These are phyloP conservation scores for Cryptococcus sp. DNA, from an alignment of 1,284 basidiomycete genomes.

Conservation along the genomic window DNA sequence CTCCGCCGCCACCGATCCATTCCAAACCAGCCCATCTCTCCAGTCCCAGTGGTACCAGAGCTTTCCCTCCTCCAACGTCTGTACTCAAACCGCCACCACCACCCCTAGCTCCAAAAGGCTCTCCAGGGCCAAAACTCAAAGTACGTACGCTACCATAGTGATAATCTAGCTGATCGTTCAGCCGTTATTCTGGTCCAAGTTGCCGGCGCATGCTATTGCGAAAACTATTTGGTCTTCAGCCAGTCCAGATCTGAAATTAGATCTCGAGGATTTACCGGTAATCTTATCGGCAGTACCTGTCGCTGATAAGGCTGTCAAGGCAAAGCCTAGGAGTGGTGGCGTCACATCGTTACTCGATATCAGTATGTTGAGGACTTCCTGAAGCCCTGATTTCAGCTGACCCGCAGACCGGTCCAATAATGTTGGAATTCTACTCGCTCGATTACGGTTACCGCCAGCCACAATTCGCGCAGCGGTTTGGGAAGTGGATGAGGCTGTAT, in stretches of 20 bases:
- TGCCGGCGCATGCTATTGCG: slow-evolving; percentile 51
- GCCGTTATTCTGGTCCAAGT: slow-evolving; percentile 87
- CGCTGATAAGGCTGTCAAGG: not conserved
- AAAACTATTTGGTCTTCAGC: slow-evolving; percentile 69
- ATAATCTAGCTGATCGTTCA: slow-evolving; percentile 33
- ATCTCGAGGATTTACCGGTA: slow-evolving; percentile 66
- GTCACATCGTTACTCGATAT: not conserved
- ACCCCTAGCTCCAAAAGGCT: slow-evolving; percentile 1
- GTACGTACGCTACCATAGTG: slow-evolving; percentile 17
- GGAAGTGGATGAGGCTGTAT: slow-evolving; percentile 61
- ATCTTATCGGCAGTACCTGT: slow-evolving; percentile 54
- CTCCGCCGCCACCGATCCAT: not conserved
- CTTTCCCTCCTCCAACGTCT: slow-evolving; percentile 6
- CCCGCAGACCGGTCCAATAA: slow-evolving; percentile 74
- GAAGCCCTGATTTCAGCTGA: no score
- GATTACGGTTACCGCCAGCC: slow-evolving; percentile 61
- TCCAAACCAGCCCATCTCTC: slow-evolving; percentile 8
- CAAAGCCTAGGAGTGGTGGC: not conserved
- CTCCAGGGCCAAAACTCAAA: slow-evolving; percentile 58
- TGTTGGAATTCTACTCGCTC: slow-evolving; percentile 77
- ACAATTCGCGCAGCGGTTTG: slow-evolving; percentile 66
- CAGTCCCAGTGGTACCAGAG: slow-evolving; percentile 1
- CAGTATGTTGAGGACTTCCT: not conserved
- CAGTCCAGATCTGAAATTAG: slow-evolving; percentile 49
- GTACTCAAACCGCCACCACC: slow-evolving; percentile 5